A percentile compares a stretch with the other conserved stretches of the same genome.
Conservation (phyloP, 2,329 filamentous ascomycete genomes). For the Tolypocladium cylindrosporum region DNA sequence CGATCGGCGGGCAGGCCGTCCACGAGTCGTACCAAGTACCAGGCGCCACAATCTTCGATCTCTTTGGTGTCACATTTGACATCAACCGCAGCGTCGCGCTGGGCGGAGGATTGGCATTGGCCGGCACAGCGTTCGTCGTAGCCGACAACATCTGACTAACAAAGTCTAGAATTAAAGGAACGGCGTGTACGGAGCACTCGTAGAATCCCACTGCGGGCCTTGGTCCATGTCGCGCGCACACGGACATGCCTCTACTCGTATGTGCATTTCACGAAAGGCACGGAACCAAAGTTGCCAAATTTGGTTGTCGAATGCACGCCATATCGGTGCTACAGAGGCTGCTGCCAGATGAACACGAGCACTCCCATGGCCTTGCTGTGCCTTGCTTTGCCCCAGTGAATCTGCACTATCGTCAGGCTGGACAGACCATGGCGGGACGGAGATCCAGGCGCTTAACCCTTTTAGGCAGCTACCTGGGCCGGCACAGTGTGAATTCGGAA, state of each 20-base stretch:
- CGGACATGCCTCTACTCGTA: background rate
- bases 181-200: background rate
- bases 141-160: background rate
- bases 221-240: background rate
- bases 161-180: background rate
- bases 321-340: background rate
- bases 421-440: background rate
- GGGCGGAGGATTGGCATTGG: background rate
- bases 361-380: background rate
- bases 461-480: slow-evolving; percentile 2
- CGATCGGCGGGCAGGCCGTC: background rate
- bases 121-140: background rate
- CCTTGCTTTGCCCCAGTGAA: background rate
- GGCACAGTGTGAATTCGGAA: slow-evolving; percentile 2
- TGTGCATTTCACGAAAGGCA: background rate
- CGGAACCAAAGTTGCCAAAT: background rate
- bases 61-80: background rate
- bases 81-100: no score
- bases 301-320: background rate
- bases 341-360: background rate
- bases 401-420: background rate
- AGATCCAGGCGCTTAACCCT: background rate
- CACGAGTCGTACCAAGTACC: background rate
- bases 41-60: background rate
- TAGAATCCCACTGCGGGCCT: background rate